Base-by-base conservation (phyloP, 306 rosid genomes). In the Senna siamea region DNA sequence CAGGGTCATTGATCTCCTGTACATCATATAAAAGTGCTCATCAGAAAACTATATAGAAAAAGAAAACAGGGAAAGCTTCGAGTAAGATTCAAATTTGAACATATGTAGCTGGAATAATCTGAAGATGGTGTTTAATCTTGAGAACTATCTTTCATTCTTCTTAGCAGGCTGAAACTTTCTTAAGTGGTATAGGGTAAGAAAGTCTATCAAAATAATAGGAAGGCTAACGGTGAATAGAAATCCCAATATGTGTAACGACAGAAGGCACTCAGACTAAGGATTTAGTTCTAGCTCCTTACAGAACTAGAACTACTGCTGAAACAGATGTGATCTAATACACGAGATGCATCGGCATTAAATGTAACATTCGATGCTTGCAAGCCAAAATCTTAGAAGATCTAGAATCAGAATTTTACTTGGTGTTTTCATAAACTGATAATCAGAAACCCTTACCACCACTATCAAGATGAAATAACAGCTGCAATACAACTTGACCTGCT, bases 1-100 rank as follows among this genome's bases (percentile, higher is more conserved):
- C 69, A 52, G 80, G 84, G 57, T 80, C 81, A 13, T 67, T 76
- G 66, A 90, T 83, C 74, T 83, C 92, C 96, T 90, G 86, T 18
- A 78, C 41, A 72, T 32, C 43, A 76, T 26, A 43, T 22, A 26
- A 51, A 72, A 13, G 10, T 40, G 17, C 54, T 59, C 28, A 11
- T 50, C 38, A 62, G 78, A 43, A 59, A 61, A 40, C 8, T 41
- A 9, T 1, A 10, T 23, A 43, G 7, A 73, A 35, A 46, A 19
- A 6, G 30, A 14, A 50, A 30, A 53, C 35, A 9, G 46, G 2
- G 19, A 51, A 40, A 66, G 13, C 5, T 30, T 52, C 40, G 14
- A 62, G n/a, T 61, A 51, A 60, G n/a, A 13, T 41, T 41, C 15
- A 41, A 18, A 11, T 23, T 1, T 11, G 4, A 64, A 6, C 7